Evolutionary conservation across 345 rosid species (phyloP).

Genomic region (Salix dunnii): DNA sequence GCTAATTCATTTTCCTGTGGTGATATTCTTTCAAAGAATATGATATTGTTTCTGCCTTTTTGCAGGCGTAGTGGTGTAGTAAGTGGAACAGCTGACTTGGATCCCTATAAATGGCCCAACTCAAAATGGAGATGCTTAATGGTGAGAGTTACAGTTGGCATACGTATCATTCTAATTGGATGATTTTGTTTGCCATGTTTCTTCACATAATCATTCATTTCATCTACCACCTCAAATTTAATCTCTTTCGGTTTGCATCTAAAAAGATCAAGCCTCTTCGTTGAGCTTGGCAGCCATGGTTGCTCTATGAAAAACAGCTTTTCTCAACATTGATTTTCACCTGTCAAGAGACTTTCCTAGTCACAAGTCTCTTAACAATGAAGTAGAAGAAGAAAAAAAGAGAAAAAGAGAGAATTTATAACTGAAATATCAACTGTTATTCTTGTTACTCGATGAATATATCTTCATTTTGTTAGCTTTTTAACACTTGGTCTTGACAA

Average conservation of each 20-base stretch:
- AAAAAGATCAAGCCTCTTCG: too few relatives aligned
- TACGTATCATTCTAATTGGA: not conserved
- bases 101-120: conserved; percentile 81
- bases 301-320: too few relatives aligned
- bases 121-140: conserved; percentile 90
- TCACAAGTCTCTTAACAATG: too few relatives aligned
- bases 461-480: too few relatives aligned
- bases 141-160: conserved; percentile 35
- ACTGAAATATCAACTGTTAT: too few relatives aligned
- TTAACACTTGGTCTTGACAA: too few relatives aligned
- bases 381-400: too few relatives aligned
- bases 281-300: too few relatives aligned
- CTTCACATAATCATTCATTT: not conserved
- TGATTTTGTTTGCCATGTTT: not conserved
- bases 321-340: too few relatives aligned
- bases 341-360: too few relatives aligned
- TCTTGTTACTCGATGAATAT: too few relatives aligned
- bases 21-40: conserved; percentile 13
- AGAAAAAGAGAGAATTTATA: too few relatives aligned
- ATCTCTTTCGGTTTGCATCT: not conserved
- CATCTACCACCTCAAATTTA: conserved; percentile 2
- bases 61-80: conserved; percentile 74
- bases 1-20: not conserved
- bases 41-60: conserved; percentile 1
- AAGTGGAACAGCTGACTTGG: conserved; percentile 61